Conservation (phyloP, 176 grass and related monocot species). For the Carex littledalei region DNA sequence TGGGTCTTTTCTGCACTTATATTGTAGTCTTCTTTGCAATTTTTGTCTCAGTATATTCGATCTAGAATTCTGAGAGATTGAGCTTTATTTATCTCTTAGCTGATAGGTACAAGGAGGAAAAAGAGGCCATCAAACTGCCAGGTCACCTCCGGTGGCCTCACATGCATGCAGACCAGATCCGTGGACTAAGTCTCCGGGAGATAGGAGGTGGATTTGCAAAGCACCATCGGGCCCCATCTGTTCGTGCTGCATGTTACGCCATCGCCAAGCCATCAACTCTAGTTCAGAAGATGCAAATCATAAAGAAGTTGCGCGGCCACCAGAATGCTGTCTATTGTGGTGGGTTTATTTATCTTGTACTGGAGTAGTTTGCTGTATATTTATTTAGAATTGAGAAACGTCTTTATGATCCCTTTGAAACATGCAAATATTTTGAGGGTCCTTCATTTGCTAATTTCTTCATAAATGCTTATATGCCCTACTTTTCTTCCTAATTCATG, state of each 20-base stretch:
- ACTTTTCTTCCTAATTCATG: neutral
- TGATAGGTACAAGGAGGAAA: conserved; percentile 51
- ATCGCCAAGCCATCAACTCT: conserved; percentile 93
- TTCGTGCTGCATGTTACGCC: conserved; percentile 90
- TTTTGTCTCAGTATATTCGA: neutral
- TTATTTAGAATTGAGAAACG: neutral
- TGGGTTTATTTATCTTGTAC: conserved; percentile 35
- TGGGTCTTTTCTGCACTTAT: neutral
- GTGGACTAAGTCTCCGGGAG: conserved; percentile 87
- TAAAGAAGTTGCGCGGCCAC: conserved; percentile 89
- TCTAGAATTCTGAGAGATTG: neutral
- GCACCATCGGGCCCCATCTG: conserved; percentile 76
- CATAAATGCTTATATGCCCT: neutral
- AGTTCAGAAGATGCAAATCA: conserved; percentile 97
- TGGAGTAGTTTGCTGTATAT: neutral
- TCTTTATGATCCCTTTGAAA: neutral
- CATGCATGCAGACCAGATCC: conserved; percentile 92
- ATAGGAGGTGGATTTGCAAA: conserved; percentile 90
- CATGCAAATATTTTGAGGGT: neutral
- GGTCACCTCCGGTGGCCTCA: conserved; percentile 91
- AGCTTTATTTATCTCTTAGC: conserved; percentile 41
- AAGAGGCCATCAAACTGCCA: conserved; percentile 40
- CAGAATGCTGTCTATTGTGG: conserved; percentile 98
- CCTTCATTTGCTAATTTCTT: neutral
- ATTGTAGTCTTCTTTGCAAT: neutral